Base-by-base conservation (phyloP, 2,329 filamentous ascomycete genomes). In the Nemania sp. region DNA sequence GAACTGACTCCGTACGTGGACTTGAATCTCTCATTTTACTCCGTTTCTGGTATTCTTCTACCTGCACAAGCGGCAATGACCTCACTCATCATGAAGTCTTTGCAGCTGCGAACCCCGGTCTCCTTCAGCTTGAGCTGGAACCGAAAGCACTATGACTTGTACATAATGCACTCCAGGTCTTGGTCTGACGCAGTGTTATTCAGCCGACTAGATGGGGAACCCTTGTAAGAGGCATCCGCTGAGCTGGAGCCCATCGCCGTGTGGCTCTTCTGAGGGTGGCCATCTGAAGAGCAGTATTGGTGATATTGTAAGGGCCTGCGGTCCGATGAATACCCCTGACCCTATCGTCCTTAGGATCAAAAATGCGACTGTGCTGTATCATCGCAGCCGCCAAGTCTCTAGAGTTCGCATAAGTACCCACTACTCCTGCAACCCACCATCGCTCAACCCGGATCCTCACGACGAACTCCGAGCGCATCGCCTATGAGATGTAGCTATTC, bases 251-350 rank as follows among this genome's bases (percentile, higher is more conserved):
- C 60, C 52, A 39, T 60, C 29, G 56, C 60, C 60, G 60, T 56
- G 63, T 54, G 59, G 58, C 25, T 59, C 51, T 43, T 63, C 43
- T 58, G 55, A 64, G 45, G 55, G 32, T 57, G 59, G 60, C 57
- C 63, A 60, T 53, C 50, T 59, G 68, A 53, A 67, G 67, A 53
- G 51, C 56, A 51, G 60, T 59, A 51, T 59, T n/a, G 59, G 68
- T 64, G 65, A 71, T 70, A 69, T 70, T 66, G 67, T 67, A 72
- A 74, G 73, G 74, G 69, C 72, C 68, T 71, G 65, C 74, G 74
- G 73, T 74, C 74, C 74, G 74, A 74, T 63, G 65, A 64, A 57
- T 64, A 61, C 65, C 68, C 67, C 63, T 68, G 66, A 57, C 64
- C 60, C 54, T 63, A 57, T 60, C 49, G 58, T 67, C 53, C 56